Conservation (phyloP, 768 basidiomycete species). For the Psilocybe tampanensis region DNA sequence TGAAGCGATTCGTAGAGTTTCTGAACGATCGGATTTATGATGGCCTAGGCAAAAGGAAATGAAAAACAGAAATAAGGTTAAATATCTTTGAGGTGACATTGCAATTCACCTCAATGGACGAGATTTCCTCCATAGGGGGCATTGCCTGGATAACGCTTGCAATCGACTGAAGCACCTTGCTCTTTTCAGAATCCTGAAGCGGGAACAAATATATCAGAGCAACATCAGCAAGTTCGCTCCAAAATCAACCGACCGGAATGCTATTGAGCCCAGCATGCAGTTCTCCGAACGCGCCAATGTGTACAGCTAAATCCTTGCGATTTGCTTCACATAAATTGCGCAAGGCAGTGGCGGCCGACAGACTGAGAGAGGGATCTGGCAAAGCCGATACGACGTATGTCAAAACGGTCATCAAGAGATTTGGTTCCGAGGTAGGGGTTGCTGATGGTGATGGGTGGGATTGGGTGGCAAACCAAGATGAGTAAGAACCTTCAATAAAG, state of each 20-base stretch:
- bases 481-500: constrained; percentile 59
- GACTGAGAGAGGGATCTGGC: constrained; percentile 62
- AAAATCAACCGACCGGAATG: constrained; percentile 61
- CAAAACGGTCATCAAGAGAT: constrained; percentile 65
- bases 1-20: constrained; percentile 67
- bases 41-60: constrained; percentile 49
- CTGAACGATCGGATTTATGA: constrained; percentile 74
- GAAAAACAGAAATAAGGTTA: not conserved
- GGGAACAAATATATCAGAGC: no score
- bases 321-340: constrained; percentile 91
- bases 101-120: constrained; percentile 68
- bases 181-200: constrained; percentile 78
- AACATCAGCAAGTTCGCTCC: not conserved
- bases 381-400: constrained; percentile 73
- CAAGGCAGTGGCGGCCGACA: constrained; percentile 79
- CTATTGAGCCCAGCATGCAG: constrained; percentile 75
- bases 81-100: not conserved
- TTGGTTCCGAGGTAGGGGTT: constrained; percentile 27
- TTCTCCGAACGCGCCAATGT: constrained; percentile 83
- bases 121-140: constrained; percentile 75
- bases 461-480: constrained; percentile 77
- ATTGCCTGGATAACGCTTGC: constrained; percentile 93
- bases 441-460: constrained; percentile 19
- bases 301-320: constrained; percentile 77
- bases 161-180: constrained; percentile 90